Evolutionary conservation across 305 asterid species (phyloP).

Genomic region (Salvia sclarea): DNA sequence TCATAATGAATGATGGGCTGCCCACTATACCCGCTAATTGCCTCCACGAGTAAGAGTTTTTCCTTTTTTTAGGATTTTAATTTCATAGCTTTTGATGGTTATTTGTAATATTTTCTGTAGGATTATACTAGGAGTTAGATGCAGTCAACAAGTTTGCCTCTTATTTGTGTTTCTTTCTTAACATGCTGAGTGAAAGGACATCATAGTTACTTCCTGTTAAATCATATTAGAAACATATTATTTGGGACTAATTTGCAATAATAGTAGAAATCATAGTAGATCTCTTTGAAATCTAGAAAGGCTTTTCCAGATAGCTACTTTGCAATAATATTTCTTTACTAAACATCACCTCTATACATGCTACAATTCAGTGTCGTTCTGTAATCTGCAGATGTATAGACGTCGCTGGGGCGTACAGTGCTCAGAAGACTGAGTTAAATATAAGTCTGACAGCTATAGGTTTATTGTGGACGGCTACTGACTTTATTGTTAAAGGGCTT

Average conservation of each 20-base stretch:
- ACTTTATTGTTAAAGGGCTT: slow-evolving; percentile 84
- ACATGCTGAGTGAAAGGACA: slow-evolving; percentile 16
- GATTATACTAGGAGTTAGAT: slow-evolving; percentile 19
- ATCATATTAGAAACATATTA: no score
- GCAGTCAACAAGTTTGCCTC: slow-evolving; percentile 6
- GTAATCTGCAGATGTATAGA: slow-evolving; percentile 92
- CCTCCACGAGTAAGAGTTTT: slow-evolving; percentile 78
- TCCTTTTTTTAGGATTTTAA: slow-evolving; percentile 20
- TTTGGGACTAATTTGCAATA: no score
- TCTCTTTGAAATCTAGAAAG: slow-evolving; percentile 24
- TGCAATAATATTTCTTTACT: slow-evolving; percentile 5
- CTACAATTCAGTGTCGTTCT: slow-evolving; percentile 37
- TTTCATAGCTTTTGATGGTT: slow-evolving; percentile 22
- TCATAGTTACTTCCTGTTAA: not conserved
- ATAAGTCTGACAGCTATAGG: slow-evolving; percentile 97
- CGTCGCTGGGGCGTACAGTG: slow-evolving; percentile 94
- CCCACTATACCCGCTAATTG: slow-evolving; percentile 85
- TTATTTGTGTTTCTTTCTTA: not conserved
- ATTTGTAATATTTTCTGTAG: slow-evolving; percentile 17
- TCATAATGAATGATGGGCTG: slow-evolving; percentile 97
- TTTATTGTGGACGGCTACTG: slow-evolving; percentile 93
- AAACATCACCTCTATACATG: slow-evolving; percentile 1
- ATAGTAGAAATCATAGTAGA: no score
- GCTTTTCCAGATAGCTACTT: slow-evolving; percentile 10
- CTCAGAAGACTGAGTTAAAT: slow-evolving; percentile 87